These are phyloP conservation scores for Draba incana DNA, from an alignment of 345 rosid genomes.

Conservation along the genomic window DNA sequence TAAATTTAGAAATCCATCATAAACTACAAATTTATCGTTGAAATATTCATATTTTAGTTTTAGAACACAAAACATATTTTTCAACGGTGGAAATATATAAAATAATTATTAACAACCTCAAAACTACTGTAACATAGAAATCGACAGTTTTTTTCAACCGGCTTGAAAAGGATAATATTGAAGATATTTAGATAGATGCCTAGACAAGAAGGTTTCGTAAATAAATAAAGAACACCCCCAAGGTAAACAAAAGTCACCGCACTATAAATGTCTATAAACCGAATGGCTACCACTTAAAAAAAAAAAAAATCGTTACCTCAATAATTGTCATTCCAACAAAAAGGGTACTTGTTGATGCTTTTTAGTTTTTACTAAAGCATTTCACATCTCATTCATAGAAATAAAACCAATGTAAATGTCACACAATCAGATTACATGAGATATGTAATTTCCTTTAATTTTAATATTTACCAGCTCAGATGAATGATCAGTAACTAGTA, in stretches of 20 bases:
- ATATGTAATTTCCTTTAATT: background rate
- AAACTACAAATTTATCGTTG: too few relatives aligned
- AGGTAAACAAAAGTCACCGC: conserved; percentile 23
- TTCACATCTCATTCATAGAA: conserved; percentile 7
- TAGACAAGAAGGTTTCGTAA: background rate
- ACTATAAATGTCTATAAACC: conserved; percentile 28
- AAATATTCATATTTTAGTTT: too few relatives aligned
- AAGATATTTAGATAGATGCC: background rate
- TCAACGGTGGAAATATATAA: too few relatives aligned
- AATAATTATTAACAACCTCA: too few relatives aligned
- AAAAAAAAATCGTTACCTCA: conserved; percentile 5
- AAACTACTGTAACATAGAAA: too few relatives aligned
- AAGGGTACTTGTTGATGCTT: conserved; percentile 4
- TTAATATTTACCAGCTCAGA: background rate
- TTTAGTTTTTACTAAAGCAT: conserved; percentile 3
- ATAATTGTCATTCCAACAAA: conserved; percentile 2
- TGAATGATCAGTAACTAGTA: background rate
- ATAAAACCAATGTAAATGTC: background rate
- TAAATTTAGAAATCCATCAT: too few relatives aligned
- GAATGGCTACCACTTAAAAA: conserved; percentile 22
- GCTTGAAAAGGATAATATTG: background rate
- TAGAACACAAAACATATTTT: too few relatives aligned
- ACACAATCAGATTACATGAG: background rate
- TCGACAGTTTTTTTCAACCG: background rate
- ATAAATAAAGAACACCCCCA: background rate